These are phyloP conservation scores for Chrysanthemum lavandulifolium DNA, from an alignment of 129 eudicot species.

Conservation along the genomic window DNA sequence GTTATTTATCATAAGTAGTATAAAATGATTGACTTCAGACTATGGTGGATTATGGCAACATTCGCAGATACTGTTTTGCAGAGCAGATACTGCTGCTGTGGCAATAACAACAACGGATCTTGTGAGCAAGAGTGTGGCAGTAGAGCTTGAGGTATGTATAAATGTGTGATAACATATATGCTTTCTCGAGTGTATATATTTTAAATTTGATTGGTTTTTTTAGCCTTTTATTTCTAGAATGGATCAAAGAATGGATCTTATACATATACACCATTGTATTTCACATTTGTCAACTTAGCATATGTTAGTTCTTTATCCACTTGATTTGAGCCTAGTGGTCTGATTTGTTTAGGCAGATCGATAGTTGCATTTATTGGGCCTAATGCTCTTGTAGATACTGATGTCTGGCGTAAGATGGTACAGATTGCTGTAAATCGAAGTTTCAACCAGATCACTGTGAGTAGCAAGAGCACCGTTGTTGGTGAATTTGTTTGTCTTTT, in stretches of 20 bases:
- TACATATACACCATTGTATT: too few relatives aligned
- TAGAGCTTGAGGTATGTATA: constrained; percentile 66
- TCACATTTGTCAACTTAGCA: too few relatives aligned
- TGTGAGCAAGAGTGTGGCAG: constrained; percentile 94
- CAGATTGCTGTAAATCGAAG: constrained; percentile 81
- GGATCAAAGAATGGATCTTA: too few relatives aligned
- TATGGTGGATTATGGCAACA: too few relatives aligned
- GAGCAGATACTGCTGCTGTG: constrained; percentile 94
- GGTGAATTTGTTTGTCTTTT: not conserved
- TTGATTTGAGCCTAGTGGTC: not conserved
- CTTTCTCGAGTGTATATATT: not conserved
- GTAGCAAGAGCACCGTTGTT: constrained; percentile 19
- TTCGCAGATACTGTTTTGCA: constrained; percentile 52
- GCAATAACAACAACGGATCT: constrained; percentile 99
- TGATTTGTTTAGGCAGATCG: not conserved
- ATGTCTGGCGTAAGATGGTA: constrained; percentile 95
- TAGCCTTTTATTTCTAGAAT: too few relatives aligned
- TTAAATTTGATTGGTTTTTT: too few relatives aligned
- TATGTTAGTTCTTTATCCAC: not conserved
- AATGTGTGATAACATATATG: constrained; percentile 1
- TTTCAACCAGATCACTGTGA: constrained; percentile 93
- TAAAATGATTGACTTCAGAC: too few relatives aligned
- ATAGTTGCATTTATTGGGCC: not conserved
- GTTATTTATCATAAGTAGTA: too few relatives aligned
- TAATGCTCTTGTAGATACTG: constrained; percentile 72